Conservation (phyloP, 2,329 filamentous ascomycete genomes). For the Periconia digitata region DNA sequence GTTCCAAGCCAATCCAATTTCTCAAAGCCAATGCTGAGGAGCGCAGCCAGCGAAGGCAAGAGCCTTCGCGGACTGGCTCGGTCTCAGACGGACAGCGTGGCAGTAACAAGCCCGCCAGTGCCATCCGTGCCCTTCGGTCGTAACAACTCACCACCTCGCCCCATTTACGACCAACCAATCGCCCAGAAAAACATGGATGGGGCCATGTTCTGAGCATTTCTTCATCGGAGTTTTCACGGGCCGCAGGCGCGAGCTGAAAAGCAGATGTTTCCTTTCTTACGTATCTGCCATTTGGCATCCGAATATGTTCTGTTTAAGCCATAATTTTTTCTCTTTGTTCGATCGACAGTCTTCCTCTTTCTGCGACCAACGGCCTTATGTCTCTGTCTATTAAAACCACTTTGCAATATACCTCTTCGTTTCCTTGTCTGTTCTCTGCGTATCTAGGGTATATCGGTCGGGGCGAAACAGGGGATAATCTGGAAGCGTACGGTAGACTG, state of each 20-base stretch:
- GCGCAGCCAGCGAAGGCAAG: constrained; percentile 54
- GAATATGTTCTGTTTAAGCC: constrained; percentile 11
- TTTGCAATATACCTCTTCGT: constrained; percentile 38
- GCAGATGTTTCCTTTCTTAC: constrained; percentile 11
- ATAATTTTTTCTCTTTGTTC: constrained; percentile 5
- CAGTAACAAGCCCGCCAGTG: constrained; percentile 30
- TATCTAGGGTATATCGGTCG: constrained; percentile 7
- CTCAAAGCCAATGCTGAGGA: constrained; percentile 47
- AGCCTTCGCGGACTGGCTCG: constrained; percentile 49
- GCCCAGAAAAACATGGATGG: constrained; percentile 36
- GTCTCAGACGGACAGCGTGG: constrained; percentile 17
- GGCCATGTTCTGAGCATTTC: constrained; percentile 34
- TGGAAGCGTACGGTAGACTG: constrained; percentile 16
- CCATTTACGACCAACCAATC: constrained; percentile 21
- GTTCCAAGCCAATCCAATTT: constrained; percentile 39
- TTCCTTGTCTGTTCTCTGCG: constrained; percentile 9
- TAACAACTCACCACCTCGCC: constrained; percentile 34
- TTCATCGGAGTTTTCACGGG: background rate
- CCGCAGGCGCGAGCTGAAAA: constrained; percentile 11
- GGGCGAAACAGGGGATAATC: constrained; percentile 12
- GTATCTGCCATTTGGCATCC: background rate
- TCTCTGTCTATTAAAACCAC: constrained; percentile 6
- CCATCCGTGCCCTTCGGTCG: constrained; percentile 29
- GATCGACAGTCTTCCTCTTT: constrained; percentile 3
- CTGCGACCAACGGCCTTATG: constrained; percentile 19